A percentile compares a stretch with the other conserved stretches of the same genome.
phyloP scores from a whole-genome alignment of 192 early-diverging fungal species.

The Backusella australiensis region DNA sequence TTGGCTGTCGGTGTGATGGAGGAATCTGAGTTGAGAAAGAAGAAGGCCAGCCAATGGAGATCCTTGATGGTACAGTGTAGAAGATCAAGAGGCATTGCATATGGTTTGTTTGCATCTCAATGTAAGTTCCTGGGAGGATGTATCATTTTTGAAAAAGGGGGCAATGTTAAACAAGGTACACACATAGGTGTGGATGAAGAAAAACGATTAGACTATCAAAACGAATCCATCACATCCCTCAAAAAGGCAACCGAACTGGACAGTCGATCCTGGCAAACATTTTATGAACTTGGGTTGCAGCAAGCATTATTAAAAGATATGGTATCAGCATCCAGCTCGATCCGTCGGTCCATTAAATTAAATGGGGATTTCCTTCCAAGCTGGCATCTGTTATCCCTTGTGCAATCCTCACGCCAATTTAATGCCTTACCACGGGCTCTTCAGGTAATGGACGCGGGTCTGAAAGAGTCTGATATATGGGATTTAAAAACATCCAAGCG shows the following conservation, averaged over 20 bases:
- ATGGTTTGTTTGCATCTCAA: constrained; percentile 6
- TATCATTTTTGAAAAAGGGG: too few species aligned
- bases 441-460: constrained; percentile 59
- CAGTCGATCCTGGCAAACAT: constrained; percentile 49
- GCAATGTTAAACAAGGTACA: too few species aligned
- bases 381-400: constrained; percentile 68
- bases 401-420: constrained; percentile 53
- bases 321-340: constrained; percentile 45
- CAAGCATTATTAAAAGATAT: constrained; percentile 62
- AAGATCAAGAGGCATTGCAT: not conserved
- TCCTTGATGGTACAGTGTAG: not conserved
- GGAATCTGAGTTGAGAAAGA: constrained; percentile 3
- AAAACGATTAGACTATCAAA: not conserved
- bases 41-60: constrained; percentile 4
- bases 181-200: constrained; percentile 10
- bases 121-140: not conserved
- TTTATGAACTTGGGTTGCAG: constrained; percentile 65
- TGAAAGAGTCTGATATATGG: constrained; percentile 50
- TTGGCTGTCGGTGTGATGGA: not conserved
- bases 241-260: constrained; percentile 48
- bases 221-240: constrained; percentile 21
- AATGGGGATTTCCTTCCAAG: constrained; percentile 58
- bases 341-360: constrained; percentile 54
- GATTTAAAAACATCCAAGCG: constrained; percentile 39
- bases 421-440: constrained; percentile 61